phyloP scores from a whole-genome alignment of 2,329 filamentous ascomycete genomes.

The Clonostachys solani region DNA sequence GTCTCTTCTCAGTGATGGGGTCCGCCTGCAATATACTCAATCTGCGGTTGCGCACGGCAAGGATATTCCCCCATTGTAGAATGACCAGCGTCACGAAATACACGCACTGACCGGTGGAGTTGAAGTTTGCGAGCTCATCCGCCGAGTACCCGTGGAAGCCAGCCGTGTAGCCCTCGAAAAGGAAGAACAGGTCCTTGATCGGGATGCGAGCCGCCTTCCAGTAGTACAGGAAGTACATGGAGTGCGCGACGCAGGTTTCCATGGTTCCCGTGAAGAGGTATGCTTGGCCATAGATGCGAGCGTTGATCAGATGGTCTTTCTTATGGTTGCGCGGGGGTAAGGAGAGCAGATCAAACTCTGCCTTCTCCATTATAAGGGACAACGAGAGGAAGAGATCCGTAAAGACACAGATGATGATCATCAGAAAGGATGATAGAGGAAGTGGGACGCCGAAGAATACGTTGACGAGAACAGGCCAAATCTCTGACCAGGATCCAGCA shows the following conservation, averaged over 20 bases:
- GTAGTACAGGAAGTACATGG: slow-evolving; percentile 52
- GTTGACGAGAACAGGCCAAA: slow-evolving; percentile 52
- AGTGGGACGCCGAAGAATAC: slow-evolving; percentile 51
- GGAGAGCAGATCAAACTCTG: slow-evolving; percentile 47
- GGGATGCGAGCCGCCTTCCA: slow-evolving; percentile 42
- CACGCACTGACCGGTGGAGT: slow-evolving; percentile 42
- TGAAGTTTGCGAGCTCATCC: slow-evolving; percentile 40
- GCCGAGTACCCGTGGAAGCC: slow-evolving; percentile 44
- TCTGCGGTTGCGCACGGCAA: slow-evolving; percentile 45
- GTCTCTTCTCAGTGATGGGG: slow-evolving; percentile 36
- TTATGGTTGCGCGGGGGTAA: slow-evolving; percentile 45
- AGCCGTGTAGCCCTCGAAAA: slow-evolving; percentile 39
- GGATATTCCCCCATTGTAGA: slow-evolving; percentile 49
- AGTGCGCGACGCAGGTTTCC: slow-evolving; percentile 42
- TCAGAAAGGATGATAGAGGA: slow-evolving; percentile 46
- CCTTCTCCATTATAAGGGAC: slow-evolving; percentile 49
- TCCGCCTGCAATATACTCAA: slow-evolving; percentile 47
- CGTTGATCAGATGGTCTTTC: slow-evolving; percentile 45
- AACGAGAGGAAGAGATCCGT: slow-evolving; percentile 48
- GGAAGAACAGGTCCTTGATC: slow-evolving; percentile 39
- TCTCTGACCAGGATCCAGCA: slow-evolving; percentile 50
- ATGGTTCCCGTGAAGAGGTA: slow-evolving; percentile 49
- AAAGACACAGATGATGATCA: slow-evolving; percentile 55
- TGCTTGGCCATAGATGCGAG: slow-evolving; percentile 44
- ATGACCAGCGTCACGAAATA: slow-evolving; percentile 52